These are phyloP conservation scores for Alternaria sp. DNA, from an alignment of 2,329 filamentous ascomycete species.

Conservation along the genomic window DNA sequence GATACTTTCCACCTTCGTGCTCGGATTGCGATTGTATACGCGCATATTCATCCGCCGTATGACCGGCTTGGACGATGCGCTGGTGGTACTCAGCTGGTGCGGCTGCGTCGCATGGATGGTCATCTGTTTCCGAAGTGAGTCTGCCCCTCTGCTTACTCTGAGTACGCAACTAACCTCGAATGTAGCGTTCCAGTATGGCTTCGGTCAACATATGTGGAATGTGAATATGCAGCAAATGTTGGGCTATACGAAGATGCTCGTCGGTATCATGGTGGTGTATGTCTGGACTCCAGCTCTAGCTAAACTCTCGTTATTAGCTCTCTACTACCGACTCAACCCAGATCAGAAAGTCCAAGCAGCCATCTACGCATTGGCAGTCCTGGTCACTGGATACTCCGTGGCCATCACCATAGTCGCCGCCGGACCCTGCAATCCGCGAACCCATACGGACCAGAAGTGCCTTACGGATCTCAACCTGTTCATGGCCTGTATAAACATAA, in stretches of 20 bases:
- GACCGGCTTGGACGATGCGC: constrained; percentile 19
- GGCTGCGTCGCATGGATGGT: constrained; percentile 24
- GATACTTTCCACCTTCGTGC: constrained; percentile 14
- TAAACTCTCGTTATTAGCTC: constrained; percentile 25
- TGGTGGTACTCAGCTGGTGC: constrained; percentile 21
- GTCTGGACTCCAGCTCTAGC: constrained; percentile 30
- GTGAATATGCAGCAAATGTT: constrained; percentile 13
- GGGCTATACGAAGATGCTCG: constrained; percentile 17
- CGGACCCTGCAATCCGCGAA: constrained; percentile 24
- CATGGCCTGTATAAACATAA: constrained; percentile 39
- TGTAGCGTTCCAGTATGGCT: constrained; percentile 25
- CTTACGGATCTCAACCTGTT: constrained; percentile 25
- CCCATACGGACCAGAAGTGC: constrained; percentile 17
- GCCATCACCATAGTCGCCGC: constrained; percentile 23
- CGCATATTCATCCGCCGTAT: constrained; percentile 15
- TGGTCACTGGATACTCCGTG: constrained; percentile 24
- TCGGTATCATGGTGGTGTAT: constrained; percentile 23
- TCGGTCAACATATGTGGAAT: constrained; percentile 27
- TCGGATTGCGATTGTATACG: constrained; percentile 24
- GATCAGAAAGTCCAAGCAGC: constrained; percentile 10
- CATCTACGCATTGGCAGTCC: constrained; percentile 18
- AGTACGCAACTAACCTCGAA: background rate
- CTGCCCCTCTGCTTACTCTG: background rate
- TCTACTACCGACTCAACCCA: constrained; percentile 27
- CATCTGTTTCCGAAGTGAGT: constrained; percentile 15